These are phyloP conservation scores for Aphanomyces euteiches DNA, from an alignment of 352 stramenopile genomes.

Conservation along the genomic window DNA sequence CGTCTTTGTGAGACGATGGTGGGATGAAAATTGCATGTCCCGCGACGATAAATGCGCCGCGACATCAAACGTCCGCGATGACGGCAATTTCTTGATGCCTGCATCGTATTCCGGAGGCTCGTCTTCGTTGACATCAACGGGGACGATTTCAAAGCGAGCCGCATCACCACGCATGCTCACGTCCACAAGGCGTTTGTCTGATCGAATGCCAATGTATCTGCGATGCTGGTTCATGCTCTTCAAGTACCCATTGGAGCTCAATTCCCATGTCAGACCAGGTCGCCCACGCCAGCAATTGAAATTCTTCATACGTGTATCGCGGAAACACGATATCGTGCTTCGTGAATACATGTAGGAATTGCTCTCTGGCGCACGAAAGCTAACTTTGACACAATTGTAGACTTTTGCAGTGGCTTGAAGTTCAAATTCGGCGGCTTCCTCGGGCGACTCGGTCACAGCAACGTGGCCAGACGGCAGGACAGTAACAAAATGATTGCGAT, in stretches of 20 bases:
- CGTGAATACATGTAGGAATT: constrained; percentile 79
- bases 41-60: background rate
- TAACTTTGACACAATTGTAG: constrained; percentile 86
- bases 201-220: constrained; percentile 69
- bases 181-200: constrained; percentile 70
- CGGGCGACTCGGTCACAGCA: constrained; percentile 45
- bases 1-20: too few species aligned
- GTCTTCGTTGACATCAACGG: constrained; percentile 41
- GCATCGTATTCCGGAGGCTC: constrained; percentile 21
- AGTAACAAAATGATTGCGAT: constrained; percentile 48
- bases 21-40: too few species aligned
- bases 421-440: constrained; percentile 55
- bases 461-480: constrained; percentile 52
- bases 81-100: constrained; percentile 23
- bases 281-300: constrained; percentile 51
- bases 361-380: constrained; percentile 65
- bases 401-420: constrained; percentile 72
- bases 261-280: constrained; percentile 73
- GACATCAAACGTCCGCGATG: constrained; percentile 14
- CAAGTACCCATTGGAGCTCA: constrained; percentile 72
- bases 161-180: constrained; percentile 85
- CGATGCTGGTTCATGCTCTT: constrained; percentile 88
- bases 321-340: constrained; percentile 82
- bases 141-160: constrained; percentile 70
- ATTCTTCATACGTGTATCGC: constrained; percentile 78